Evolutionary conservation across 495 filamentous ascomycete species (phyloP).

Genomic region (Penicillium diatomitis): DNA sequence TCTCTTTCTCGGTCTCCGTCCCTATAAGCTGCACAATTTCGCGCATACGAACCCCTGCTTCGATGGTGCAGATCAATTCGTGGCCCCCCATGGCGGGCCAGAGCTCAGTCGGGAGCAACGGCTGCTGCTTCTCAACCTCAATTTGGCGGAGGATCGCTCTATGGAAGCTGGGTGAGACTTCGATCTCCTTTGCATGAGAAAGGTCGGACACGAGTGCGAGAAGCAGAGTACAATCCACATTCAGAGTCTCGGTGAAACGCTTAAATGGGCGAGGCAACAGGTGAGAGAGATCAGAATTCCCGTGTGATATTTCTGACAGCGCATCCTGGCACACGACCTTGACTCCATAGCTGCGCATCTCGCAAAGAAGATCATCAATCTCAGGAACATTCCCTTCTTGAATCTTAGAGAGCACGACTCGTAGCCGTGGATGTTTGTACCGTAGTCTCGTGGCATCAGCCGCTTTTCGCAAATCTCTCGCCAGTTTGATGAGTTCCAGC

Average conservation of each 20-base stretch:
- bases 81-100: slow-evolving; percentile 51
- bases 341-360: slow-evolving; percentile 48
- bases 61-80: slow-evolving; percentile 51
- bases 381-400: slow-evolving; percentile 37
- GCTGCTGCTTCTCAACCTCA: slow-evolving; percentile 50
- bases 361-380: slow-evolving; percentile 47
- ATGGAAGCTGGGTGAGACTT: slow-evolving; percentile 37
- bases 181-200: slow-evolving; percentile 43
- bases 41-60: slow-evolving; percentile 53
- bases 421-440: slow-evolving; percentile 50
- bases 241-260: slow-evolving; percentile 48
- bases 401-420: slow-evolving; percentile 53
- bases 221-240: slow-evolving; percentile 68
- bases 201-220: slow-evolving; percentile 65
- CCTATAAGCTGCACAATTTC: slow-evolving; percentile 61
- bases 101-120: slow-evolving; percentile 49
- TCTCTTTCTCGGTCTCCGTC: slow-evolving; percentile 49
- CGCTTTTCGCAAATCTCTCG: slow-evolving; percentile 43
- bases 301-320: slow-evolving; percentile 12
- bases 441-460: slow-evolving; percentile 44
- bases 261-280: slow-evolving; percentile 48
- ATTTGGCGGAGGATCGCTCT: slow-evolving; percentile 54
- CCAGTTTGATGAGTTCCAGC: slow-evolving; percentile 48
- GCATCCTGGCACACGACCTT: slow-evolving; percentile 37
- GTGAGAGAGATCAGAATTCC: slow-evolving; percentile 23